Evolutionary conservation across 1,284 basidiomycete genomes (phyloP).

Genomic region (Chalciporus sp.): DNA sequence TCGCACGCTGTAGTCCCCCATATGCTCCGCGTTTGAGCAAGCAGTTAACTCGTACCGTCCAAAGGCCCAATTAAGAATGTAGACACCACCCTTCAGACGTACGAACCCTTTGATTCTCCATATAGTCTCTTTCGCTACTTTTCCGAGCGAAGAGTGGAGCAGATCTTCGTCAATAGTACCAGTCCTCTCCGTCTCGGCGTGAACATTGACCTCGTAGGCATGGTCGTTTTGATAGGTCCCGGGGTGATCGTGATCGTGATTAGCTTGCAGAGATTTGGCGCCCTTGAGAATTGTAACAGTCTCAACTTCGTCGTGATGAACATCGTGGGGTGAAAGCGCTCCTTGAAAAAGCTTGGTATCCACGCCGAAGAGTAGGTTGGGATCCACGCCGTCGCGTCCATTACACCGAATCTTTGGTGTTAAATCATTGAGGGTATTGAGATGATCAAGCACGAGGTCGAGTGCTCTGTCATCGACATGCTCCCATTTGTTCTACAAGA

Average conservation of each 20-base stretch:
- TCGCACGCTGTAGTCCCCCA: conserved; percentile 44
- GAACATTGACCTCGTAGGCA: background rate
- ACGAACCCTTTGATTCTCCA: conserved; percentile 87
- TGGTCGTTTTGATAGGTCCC: conserved; percentile 20
- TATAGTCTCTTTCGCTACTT: conserved; percentile 65
- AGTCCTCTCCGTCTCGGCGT: background rate
- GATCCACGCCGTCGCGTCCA: conserved; percentile 66
- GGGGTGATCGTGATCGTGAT: conserved; percentile 32
- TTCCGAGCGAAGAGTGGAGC: conserved; percentile 49
- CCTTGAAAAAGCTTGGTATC: conserved; percentile 75
- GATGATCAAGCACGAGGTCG: conserved; percentile 81
- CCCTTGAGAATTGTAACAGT: conserved; percentile 65
- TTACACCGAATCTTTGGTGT: conserved; percentile 83
- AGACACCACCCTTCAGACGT: conserved; percentile 47
- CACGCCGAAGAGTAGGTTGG: conserved; percentile 79
- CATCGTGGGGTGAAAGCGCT: background rate
- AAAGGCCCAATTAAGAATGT: conserved; percentile 91
- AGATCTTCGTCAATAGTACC: conserved; percentile 32
- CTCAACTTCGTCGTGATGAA: conserved; percentile 82
- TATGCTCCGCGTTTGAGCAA: conserved; percentile 37
- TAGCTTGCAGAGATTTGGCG: conserved; percentile 20
- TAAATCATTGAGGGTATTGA: conserved; percentile 85
- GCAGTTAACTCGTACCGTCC: conserved; percentile 74
- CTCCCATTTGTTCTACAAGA: conserved; percentile 82
- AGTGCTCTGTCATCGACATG: conserved; percentile 74